Evolutionary conservation across 176 grass and related monocot genomes (phyloP), one percentile per base, ranked within the genome.

Genomic region (Eragrostis nindensis): DNA sequence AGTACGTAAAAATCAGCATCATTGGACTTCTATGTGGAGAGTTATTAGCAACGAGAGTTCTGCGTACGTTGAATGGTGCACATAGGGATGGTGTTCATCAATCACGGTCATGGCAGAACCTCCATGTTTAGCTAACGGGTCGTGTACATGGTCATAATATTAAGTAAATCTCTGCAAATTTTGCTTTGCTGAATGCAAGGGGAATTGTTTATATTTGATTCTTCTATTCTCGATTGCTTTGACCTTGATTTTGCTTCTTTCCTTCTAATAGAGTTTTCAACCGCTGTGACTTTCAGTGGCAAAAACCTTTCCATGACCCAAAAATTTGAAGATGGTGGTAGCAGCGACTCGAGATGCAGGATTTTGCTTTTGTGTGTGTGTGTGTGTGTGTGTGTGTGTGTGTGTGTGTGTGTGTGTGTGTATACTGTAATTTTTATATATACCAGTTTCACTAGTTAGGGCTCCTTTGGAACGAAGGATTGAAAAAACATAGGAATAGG

Each of bases 251-350:
- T 19, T 62, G 14, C 19, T 69, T 77, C 0, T 63, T 16, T 56
- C 14, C 1, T 24, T 39, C 66, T 82, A 21, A 76, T 46, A 47
- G 5, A 21, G 7, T 7, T 55, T 26, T 76, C 27, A 18, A 43
- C 11, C 25, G 6, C 71, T 75, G 1, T 70, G 36, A 24, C 5
- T 80, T 84, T 62, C 82, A 85, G 87, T 76, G 71, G 82, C 82
- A 70, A 76, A 63, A 76, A 47, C 39, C 11, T 85, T 89, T 46
- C 11, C 71, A 65, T 63, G 70, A 84, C 10, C 62, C 5, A 41
- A 18, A 55, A 19, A 29, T 80, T 32, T 62, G 70, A 61, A 74
- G 53, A 75, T 49, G 29, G 68, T 42, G 40, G 62, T 50, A 46
- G 45, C 69, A 2, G 3, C 5, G 30, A 47, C 15, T 46, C 17